These are phyloP conservation scores for Arctium lappa DNA, from an alignment of 129 eudicot species.

Conservation along the genomic window DNA sequence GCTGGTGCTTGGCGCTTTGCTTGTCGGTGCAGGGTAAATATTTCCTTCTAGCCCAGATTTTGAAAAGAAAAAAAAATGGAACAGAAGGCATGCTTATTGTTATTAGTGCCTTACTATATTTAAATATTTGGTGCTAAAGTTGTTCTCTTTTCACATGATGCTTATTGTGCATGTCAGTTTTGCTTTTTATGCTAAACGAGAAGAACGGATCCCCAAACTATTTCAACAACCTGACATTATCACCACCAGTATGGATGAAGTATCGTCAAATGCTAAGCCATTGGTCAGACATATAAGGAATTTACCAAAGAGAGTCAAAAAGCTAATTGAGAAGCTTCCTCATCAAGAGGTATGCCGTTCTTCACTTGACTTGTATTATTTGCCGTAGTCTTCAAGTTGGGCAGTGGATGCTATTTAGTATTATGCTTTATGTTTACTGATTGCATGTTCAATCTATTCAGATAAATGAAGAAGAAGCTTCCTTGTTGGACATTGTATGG, in stretches of 20 bases:
- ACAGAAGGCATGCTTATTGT: constrained; percentile 1
- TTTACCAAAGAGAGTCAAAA: constrained; percentile 61
- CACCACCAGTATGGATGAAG: constrained; percentile 76
- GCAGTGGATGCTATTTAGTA: constrained; percentile 6
- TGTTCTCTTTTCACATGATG: constrained; percentile 31
- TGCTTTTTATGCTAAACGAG: constrained; percentile 63
- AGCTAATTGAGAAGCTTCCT: constrained; percentile 79
- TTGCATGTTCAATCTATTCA: constrained; percentile 26
- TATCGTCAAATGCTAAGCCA: constrained; percentile 68
- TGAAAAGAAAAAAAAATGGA: neutral
- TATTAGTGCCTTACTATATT: neutral
- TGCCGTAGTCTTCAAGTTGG: neutral
- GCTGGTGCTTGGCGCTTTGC: constrained; percentile 65
- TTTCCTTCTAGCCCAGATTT: constrained; percentile 6
- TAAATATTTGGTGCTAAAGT: neutral
- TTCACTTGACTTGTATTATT: constrained; percentile 9
- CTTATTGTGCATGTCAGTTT: constrained; percentile 44
- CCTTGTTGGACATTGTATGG: constrained; percentile 89
- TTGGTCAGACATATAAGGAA: constrained; percentile 63
- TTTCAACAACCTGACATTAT: constrained; percentile 68
- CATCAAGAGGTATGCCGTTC: constrained; percentile 82
- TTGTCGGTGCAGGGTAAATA: constrained; percentile 84
- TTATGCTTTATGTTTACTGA: constrained; percentile 11
- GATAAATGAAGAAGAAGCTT: constrained; percentile 98
- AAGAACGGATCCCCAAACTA: constrained; percentile 47